These are phyloP conservation scores for Periconia macrospinosa DNA, from an alignment of 2,329 filamentous ascomycete species.

Conservation along the genomic window DNA sequence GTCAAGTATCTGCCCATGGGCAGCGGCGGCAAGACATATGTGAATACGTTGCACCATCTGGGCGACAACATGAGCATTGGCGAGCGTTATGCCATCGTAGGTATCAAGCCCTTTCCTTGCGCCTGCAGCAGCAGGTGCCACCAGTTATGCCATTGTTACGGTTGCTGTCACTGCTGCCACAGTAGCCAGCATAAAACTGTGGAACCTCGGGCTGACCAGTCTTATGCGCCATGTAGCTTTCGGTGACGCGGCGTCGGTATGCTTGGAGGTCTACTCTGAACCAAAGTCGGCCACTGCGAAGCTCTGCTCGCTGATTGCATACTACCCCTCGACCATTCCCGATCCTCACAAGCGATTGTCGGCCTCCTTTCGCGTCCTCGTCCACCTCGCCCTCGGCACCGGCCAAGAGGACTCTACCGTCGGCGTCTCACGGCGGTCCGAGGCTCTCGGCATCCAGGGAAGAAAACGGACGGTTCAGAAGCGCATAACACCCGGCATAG, in stretches of 20 bases:
- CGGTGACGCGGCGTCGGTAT: constrained; percentile 62
- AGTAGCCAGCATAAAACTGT: background rate
- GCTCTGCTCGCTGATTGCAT: constrained; percentile 62
- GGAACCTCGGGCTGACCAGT: constrained; percentile 8
- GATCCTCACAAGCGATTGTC: constrained; percentile 51
- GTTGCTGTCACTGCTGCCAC: background rate
- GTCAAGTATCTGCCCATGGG: constrained; percentile 59
- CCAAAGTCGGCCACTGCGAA: constrained; percentile 53
- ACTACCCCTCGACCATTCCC: constrained; percentile 64
- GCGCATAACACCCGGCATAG: constrained; percentile 54
- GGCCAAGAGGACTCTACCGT: constrained; percentile 44
- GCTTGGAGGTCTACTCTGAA: constrained; percentile 60
- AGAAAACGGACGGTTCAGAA: constrained; percentile 54
- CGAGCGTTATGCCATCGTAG: constrained; percentile 65
- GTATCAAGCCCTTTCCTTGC: constrained; percentile 44
- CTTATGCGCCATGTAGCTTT: constrained; percentile 51
- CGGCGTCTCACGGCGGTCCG: constrained; percentile 52
- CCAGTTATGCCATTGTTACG: background rate
- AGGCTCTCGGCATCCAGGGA: constrained; percentile 57
- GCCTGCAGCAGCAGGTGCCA: background rate
- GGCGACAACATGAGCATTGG: constrained; percentile 60
- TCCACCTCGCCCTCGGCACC: constrained; percentile 57
- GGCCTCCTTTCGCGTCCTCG: constrained; percentile 51
- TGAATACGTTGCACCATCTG: constrained; percentile 52
- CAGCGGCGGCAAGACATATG: constrained; percentile 52